A percentile compares a stretch with the other conserved stretches of the same genome.
Evolutionary conservation across 31 red algal species (phyloP).

Genomic region (Endocladia muricata): DNA sequence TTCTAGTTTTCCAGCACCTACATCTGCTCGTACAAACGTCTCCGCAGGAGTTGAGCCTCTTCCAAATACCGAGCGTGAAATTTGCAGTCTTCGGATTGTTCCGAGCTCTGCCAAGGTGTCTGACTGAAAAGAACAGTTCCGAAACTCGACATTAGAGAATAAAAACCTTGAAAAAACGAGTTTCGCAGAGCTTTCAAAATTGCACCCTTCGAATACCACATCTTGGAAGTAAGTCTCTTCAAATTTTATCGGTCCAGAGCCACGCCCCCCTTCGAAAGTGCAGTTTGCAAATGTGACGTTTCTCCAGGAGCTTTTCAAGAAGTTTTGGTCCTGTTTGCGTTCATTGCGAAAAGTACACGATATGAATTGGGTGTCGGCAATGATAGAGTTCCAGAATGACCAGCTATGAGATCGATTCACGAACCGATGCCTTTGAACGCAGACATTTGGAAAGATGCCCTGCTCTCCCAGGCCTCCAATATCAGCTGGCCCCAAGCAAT

Average conservation of each 20-base stretch:
- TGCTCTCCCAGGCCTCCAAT: slow-evolving; percentile 14
- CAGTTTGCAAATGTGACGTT: slow-evolving; percentile 44
- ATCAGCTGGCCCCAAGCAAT: slow-evolving; percentile 26
- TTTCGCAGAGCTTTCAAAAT: slow-evolving; percentile 25
- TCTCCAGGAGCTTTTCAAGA: slow-evolving; percentile 28
- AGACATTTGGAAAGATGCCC: slow-evolving; percentile 34
- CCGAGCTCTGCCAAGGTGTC: background rate
- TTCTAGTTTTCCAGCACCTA: slow-evolving; percentile 9
- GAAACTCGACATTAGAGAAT: slow-evolving; percentile 22
- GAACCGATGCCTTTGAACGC: slow-evolving; percentile 32
- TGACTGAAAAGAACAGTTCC: slow-evolving; percentile 24
- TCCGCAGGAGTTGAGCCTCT: background rate
- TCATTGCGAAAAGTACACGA: slow-evolving; percentile 12
- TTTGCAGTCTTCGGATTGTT: background rate
- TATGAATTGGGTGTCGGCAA: slow-evolving; percentile 29
- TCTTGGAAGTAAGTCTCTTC: slow-evolving; percentile 31
- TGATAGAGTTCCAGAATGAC: slow-evolving; percentile 28
- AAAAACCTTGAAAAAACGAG: slow-evolving; percentile 35
- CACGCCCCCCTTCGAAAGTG: slow-evolving; percentile 20
- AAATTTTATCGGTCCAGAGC: slow-evolving; percentile 14
- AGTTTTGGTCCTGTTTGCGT: background rate
- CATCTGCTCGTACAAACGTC: slow-evolving; percentile 4
- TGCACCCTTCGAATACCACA: slow-evolving; percentile 50
- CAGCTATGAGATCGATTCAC: slow-evolving; percentile 8
- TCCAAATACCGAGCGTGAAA: slow-evolving; percentile 20